Evolutionary conservation across 192 early-diverging fungal genomes (phyloP).

Genomic region (Nowakowskiella sp.): DNA sequence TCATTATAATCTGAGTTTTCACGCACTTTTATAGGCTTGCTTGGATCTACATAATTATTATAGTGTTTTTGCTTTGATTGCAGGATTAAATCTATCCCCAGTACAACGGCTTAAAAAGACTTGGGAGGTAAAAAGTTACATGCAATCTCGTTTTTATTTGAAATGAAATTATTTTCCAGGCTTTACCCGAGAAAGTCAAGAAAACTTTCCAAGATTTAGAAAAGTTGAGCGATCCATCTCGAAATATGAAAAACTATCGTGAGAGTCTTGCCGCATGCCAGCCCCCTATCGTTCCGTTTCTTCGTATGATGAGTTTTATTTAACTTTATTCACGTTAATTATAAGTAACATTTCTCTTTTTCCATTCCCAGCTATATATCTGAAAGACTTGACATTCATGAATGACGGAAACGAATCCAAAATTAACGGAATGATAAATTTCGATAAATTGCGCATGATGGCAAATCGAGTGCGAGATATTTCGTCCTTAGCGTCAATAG

Average conservation of each 20-base stretch:
- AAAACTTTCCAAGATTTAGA: slow-evolving; percentile 40
- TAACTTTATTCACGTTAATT: not conserved
- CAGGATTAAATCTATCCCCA: slow-evolving; percentile 44
- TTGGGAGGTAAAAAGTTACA: slow-evolving; percentile 39
- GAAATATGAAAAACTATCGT: slow-evolving; percentile 55
- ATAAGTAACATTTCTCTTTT: not conserved
- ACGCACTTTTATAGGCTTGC: slow-evolving; percentile 27
- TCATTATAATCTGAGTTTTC: not conserved
- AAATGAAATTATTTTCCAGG: slow-evolving; percentile 11
- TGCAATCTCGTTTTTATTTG: not conserved
- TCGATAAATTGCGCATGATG: slow-evolving; percentile 61
- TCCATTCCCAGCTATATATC: slow-evolving; percentile 38
- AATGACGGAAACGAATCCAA: slow-evolving; percentile 55
- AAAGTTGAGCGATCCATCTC: slow-evolving; percentile 47
- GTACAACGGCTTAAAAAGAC: slow-evolving; percentile 52
- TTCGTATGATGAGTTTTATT: slow-evolving; percentile 30
- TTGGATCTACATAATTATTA: slow-evolving; percentile 52
- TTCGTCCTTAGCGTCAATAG: slow-evolving; percentile 24
- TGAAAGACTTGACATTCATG: slow-evolving; percentile 56
- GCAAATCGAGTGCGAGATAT: slow-evolving; percentile 49
- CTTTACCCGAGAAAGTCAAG: slow-evolving; percentile 39
- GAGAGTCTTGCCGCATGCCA: slow-evolving; percentile 27
- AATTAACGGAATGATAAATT: slow-evolving; percentile 49
- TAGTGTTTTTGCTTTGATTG: slow-evolving; percentile 48
- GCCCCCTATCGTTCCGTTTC: slow-evolving; percentile 54